These are phyloP conservation scores for Haematococcus lacustris DNA, from an alignment of 139 green algal genomes.

Conservation along the genomic window DNA sequence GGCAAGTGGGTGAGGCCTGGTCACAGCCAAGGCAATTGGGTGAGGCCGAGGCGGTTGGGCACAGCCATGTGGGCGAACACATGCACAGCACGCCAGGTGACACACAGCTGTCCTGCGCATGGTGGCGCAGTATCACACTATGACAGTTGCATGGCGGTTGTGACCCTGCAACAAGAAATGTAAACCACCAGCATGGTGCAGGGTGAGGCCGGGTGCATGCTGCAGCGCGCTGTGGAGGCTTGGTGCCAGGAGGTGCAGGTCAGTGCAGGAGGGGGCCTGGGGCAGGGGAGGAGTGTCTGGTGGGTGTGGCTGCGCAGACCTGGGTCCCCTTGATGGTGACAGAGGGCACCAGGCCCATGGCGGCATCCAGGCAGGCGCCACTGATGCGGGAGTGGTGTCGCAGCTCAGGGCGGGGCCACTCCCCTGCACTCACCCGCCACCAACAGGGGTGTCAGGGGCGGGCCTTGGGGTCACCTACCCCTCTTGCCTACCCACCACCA, in stretches of 20 bases:
- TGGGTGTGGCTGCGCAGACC: background rate
- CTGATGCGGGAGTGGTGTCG: constrained; percentile 53
- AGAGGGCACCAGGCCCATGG: constrained; percentile 34
- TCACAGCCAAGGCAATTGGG: background rate
- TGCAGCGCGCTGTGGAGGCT: background rate
- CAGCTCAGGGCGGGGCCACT: constrained; percentile 55
- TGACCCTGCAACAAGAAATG: background rate
- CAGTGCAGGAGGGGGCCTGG: background rate
- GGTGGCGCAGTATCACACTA: no score
- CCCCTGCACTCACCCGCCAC: constrained; percentile 16
- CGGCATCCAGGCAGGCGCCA: constrained; percentile 67
- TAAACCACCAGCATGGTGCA: no score
- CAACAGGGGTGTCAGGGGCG: background rate
- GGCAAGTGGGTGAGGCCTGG: background rate
- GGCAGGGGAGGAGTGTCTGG: background rate
- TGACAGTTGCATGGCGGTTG: background rate
- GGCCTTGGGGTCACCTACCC: background rate
- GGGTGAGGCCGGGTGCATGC: no score
- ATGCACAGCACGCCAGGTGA: no score
- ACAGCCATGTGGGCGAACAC: no score
- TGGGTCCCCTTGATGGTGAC: constrained; percentile 40
- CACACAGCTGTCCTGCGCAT: no score
- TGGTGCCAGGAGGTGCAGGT: background rate
- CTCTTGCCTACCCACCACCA: background rate
- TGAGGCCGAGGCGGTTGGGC: no score